These are phyloP conservation scores for Hibiscus syriacus DNA, from an alignment of 345 rosid genomes.

Conservation along the genomic window DNA sequence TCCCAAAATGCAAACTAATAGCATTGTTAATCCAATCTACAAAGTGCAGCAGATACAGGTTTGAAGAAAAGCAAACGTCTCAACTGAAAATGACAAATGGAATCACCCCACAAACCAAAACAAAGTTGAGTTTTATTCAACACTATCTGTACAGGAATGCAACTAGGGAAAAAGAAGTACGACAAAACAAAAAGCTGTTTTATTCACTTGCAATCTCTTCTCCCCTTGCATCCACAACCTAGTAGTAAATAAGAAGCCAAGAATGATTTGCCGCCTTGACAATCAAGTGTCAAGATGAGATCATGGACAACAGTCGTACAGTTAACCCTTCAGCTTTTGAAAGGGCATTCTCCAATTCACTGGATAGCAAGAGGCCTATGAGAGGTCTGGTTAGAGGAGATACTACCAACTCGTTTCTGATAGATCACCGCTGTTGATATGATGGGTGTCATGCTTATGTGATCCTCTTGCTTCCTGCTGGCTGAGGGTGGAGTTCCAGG, in stretches of 20 bases:
- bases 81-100: neutral
- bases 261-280: conserved; percentile 89
- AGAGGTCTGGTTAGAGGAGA: conserved; percentile 40
- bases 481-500: conserved; percentile 37
- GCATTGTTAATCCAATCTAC: neutral
- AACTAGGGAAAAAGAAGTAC: neutral
- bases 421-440: conserved; percentile 29
- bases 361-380: conserved; percentile 50
- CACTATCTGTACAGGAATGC: conserved; percentile 22
- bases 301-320: conserved; percentile 9
- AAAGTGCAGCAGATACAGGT: neutral
- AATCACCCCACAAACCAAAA: conserved; percentile 10
- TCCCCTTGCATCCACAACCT: conserved; percentile 11
- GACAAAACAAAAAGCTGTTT: neutral
- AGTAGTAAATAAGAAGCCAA: conserved; percentile 55
- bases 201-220: neutral
- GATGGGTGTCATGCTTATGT: neutral
- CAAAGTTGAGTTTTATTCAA: conserved; percentile 13
- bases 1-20: neutral
- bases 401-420: conserved; percentile 38
- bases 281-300: conserved; percentile 29
- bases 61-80: neutral
- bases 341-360: conserved; percentile 25
- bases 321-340: conserved; percentile 8
- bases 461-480: neutral